Conservation (phyloP, 257 asterid species). For the Solanum sitiens region DNA sequence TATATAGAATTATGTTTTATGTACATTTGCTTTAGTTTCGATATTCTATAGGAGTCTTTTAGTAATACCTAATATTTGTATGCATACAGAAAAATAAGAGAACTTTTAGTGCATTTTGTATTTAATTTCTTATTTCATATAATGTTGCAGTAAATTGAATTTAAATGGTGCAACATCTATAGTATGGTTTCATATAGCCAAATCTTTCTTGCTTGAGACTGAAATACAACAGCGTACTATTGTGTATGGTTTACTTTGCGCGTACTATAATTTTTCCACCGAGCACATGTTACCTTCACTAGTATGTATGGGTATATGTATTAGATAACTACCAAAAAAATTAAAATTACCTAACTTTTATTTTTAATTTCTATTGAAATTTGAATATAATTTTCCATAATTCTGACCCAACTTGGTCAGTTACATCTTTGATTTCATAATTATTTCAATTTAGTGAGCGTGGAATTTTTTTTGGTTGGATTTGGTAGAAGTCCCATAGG, state of each 20-base stretch:
- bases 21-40: neutral
- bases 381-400: neutral
- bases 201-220: neutral
- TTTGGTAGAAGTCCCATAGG: neutral
- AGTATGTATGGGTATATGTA: neutral
- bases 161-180: neutral
- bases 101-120: neutral
- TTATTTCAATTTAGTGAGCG: neutral
- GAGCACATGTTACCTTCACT: neutral
- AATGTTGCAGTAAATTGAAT: neutral
- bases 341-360: neutral
- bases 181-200: neutral
- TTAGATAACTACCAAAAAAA: neutral
- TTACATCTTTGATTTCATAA: neutral
- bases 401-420: neutral
- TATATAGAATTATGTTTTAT: neutral
- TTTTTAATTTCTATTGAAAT: neutral
- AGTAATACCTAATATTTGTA: neutral
- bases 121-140: neutral
- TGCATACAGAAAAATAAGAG: neutral
- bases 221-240: neutral
- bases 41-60: neutral
- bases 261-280: neutral
- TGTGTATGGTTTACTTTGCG: neutral
- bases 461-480: neutral